Conservation (phyloP, 1,284 basidiomycete species). For the Austropuccinia psidii region DNA sequence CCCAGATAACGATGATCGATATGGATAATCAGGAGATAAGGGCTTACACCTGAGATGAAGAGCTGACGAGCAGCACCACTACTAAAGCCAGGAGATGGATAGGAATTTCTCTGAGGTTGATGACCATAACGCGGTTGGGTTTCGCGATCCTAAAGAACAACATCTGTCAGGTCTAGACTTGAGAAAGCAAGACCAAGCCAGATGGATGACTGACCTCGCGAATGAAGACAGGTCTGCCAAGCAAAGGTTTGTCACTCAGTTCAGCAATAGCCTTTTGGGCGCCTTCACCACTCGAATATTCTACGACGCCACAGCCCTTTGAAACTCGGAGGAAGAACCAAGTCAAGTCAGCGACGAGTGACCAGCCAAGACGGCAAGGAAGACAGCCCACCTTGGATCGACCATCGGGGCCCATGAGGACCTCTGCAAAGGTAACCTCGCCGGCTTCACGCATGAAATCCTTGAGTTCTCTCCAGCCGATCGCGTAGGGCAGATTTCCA, state of each 20-base stretch:
- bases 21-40: background rate
- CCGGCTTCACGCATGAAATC: slow-evolving; percentile 37
- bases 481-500: slow-evolving; percentile 31
- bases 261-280: slow-evolving; percentile 75
- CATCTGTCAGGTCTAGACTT: background rate
- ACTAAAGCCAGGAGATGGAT: background rate
- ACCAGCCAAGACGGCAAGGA: background rate
- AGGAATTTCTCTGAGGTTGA: slow-evolving; percentile 54
- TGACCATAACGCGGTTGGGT: slow-evolving; percentile 87
- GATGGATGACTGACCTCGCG: slow-evolving; percentile 62
- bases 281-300: slow-evolving; percentile 75
- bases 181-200: background rate
- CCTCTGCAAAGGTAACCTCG: slow-evolving; percentile 36
- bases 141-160: slow-evolving; percentile 71
- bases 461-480: slow-evolving; percentile 36
- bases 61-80: slow-evolving; percentile 19
- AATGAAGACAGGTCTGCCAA: slow-evolving; percentile 89
- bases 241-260: slow-evolving; percentile 73
- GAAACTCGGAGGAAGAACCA: background rate
- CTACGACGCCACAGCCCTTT: slow-evolving; percentile 53
- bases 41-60: slow-evolving; percentile 35
- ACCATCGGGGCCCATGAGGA: slow-evolving; percentile 33
- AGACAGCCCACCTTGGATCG: slow-evolving; percentile 25
- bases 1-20: background rate
- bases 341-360: background rate